Percentiles rank a stretch among this genome's conserved stretches.
These are phyloP conservation scores for Xanthoconium purpureum DNA, from an alignment of 768 basidiomycete genomes.

Conservation along the genomic window DNA sequence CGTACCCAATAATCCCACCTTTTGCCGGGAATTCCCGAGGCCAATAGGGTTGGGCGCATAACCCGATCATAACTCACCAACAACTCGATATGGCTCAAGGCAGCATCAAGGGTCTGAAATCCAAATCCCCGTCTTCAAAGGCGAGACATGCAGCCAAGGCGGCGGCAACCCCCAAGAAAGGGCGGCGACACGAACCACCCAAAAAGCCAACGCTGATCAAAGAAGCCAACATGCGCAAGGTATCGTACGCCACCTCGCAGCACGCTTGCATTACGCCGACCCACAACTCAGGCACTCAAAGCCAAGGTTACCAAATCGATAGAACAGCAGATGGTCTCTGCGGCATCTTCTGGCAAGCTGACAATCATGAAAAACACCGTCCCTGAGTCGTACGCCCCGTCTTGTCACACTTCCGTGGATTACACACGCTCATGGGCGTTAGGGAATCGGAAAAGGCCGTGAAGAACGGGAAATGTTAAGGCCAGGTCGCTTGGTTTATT, in stretches of 20 bases:
- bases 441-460: constrained; percentile 22
- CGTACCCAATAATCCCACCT: constrained; percentile 1
- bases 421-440: background rate
- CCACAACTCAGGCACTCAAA: constrained; percentile 59
- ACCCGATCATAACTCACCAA: background rate
- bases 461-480: constrained; percentile 21
- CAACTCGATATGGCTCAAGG: constrained; percentile 68
- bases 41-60: background rate
- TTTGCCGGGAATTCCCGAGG: constrained; percentile 27
- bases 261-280: background rate
- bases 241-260: constrained; percentile 23
- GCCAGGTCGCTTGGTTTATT: background rate
- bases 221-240: constrained; percentile 76
- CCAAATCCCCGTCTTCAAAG: constrained; percentile 44
- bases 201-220: constrained; percentile 76
- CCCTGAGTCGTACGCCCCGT: constrained; percentile 24
- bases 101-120: constrained; percentile 72
- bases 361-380: constrained; percentile 83
- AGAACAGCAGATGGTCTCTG: constrained; percentile 86
- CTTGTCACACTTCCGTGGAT: background rate
- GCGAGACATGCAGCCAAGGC: constrained; percentile 62
- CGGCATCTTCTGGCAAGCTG: constrained; percentile 85
- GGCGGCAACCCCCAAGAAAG: constrained; percentile 74
- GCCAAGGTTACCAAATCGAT: constrained; percentile 92
- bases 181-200: constrained; percentile 71